These are phyloP conservation scores for Plasmodium ovale DNA, from an alignment of 169 alveolate genomes.

Conservation along the genomic window DNA sequence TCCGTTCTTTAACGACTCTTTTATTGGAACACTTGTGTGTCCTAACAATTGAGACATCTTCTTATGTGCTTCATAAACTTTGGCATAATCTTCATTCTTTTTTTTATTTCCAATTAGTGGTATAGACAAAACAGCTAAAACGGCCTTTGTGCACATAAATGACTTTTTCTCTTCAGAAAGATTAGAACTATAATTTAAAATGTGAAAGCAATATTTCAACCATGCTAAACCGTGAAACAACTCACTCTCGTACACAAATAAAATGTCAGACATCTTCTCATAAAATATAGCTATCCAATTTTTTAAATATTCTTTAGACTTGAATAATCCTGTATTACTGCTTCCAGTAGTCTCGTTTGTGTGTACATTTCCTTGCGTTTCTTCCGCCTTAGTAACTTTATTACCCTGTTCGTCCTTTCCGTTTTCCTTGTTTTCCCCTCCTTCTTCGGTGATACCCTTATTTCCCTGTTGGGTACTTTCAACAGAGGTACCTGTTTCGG, in stretches of 20 bases:
- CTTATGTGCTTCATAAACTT: slow-evolving; percentile 87
- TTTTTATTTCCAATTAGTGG: slow-evolving; percentile 79
- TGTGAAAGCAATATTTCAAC: slow-evolving; percentile 87
- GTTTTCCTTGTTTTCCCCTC: neutral
- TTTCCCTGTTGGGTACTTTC: neutral
- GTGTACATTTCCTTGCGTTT: neutral
- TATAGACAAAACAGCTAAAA: slow-evolving; percentile 89
- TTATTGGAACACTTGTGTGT: slow-evolving; percentile 88
- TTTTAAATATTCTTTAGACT: slow-evolving; percentile 86
- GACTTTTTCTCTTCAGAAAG: slow-evolving; percentile 85
- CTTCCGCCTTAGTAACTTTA: slow-evolving; percentile 17
- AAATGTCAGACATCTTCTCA: slow-evolving; percentile 91
- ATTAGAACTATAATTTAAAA: slow-evolving; percentile 88
- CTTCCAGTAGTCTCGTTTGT: slow-evolving; percentile 77
- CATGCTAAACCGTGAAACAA: slow-evolving; percentile 95
- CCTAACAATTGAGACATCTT: slow-evolving; percentile 89
- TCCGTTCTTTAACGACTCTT: slow-evolving; percentile 87
- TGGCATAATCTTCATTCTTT: slow-evolving; percentile 77
- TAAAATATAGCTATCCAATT: slow-evolving; percentile 93
- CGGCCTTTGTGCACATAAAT: slow-evolving; percentile 88
- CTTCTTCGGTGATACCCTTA: neutral
- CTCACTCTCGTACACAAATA: slow-evolving; percentile 94
- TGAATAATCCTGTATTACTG: slow-evolving; percentile 75
- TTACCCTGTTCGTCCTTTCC: neutral
- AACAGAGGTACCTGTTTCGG: slow-evolving; percentile 9